These are phyloP conservation scores for Pilasporangium apinafurcum DNA, from an alignment of 352 stramenopile species.

Conservation along the genomic window DNA sequence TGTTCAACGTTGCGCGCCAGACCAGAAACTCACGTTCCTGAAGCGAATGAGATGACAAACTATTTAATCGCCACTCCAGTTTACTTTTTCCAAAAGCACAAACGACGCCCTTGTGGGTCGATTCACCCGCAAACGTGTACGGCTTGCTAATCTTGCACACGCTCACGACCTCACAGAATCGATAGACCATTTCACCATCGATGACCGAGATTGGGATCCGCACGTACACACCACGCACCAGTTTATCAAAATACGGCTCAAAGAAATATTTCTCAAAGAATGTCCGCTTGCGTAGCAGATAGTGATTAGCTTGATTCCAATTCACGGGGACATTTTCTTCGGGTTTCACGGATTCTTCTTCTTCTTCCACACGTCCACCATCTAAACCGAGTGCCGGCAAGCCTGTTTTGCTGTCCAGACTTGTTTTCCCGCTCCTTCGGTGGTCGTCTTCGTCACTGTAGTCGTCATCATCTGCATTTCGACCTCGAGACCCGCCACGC, in stretches of 20 bases:
- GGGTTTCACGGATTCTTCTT: constrained; percentile 34
- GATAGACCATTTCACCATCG: constrained; percentile 78
- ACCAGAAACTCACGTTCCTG: constrained; percentile 75
- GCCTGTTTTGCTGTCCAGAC: constrained; percentile 12
- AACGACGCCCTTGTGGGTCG: constrained; percentile 59
- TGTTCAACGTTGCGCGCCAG: constrained; percentile 76
- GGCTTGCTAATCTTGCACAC: constrained; percentile 45
- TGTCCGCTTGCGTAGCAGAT: constrained; percentile 58
- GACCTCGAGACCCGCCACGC: constrained; percentile 23
- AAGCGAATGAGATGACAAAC: constrained; percentile 66
- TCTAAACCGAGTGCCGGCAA: constrained; percentile 24
- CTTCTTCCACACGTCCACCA: constrained; percentile 25
- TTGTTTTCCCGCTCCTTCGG: constrained; percentile 15
- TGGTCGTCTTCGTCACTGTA: constrained; percentile 28
- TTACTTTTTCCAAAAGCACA: constrained; percentile 77
- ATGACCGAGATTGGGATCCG: constrained; percentile 61
- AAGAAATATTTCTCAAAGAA: constrained; percentile 88
- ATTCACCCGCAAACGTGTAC: constrained; percentile 73
- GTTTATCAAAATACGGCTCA: constrained; percentile 77
- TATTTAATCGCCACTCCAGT: constrained; percentile 68
- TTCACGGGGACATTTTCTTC: constrained; percentile 69
- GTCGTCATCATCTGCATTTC: constrained; percentile 33
- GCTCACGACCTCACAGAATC: constrained; percentile 75
- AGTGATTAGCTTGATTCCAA: constrained; percentile 75
- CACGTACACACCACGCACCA: constrained; percentile 73